Base-by-base conservation (phyloP, 768 basidiomycete species). In the Russula earlei region DNA sequence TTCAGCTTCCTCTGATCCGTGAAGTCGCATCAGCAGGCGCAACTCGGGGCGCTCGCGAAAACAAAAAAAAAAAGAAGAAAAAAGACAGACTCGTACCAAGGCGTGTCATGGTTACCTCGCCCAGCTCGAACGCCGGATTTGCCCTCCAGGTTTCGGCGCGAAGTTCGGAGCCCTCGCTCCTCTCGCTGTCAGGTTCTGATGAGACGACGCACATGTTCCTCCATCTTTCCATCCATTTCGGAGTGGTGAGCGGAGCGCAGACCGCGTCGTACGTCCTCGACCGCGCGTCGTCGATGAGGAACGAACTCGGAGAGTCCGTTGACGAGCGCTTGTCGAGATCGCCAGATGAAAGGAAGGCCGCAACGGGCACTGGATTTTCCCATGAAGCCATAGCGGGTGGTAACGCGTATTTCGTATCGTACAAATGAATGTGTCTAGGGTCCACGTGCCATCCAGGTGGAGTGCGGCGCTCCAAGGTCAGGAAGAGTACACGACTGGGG, bases 171-270 rank as follows among this genome's bases (percentile, higher is more conserved):
- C 65, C 71, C 54, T 70, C 67, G 31, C 72, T 68, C 37, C 65
- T 69, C 43, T 71, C 68, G 58, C 77, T 69, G 37, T 60, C 64
- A 36, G 65, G 66, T n/a, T 73, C 71, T 14, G 74, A 69, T 2
- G 81, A 76, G 54, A 87, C 69, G 59, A 91, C 73, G 70, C 96
- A 99, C 81, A 98, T 91, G 52, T 82, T 74, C 61, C 79, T 77
- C 95, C 96, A 99, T 53, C 96, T 75, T 60, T 80, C 75, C 64
- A 80, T 82, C 96, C 96, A 99, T 44, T 78, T 79, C 17, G 77
- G 76, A 53, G 87, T 95, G 22, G 94, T 92, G n/a, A 97, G 75
- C n/a, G 92, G 92, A 17, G 94, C 68, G 65, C 84, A 87, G 40
- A 91, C 75, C 0, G 75, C 67, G 52, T 88, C 83, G 66, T 92